phyloP scores from a whole-genome alignment of 768 basidiomycete genomes.

The Daedaleopsis sinensis region DNA sequence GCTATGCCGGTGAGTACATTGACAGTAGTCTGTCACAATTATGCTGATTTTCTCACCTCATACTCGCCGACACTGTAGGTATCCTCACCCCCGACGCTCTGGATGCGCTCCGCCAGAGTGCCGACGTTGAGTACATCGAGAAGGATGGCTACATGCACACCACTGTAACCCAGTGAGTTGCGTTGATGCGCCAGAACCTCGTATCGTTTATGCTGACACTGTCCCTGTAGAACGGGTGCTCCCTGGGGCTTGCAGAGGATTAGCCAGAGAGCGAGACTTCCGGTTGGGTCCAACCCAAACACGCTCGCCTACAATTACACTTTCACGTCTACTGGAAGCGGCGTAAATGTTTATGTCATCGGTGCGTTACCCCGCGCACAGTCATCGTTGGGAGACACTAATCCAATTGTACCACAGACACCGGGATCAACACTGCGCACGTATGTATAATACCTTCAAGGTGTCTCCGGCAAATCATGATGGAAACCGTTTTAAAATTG shows the following conservation, averaged over 20 bases:
- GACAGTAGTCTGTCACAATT: not conserved
- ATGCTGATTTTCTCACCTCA: not conserved
- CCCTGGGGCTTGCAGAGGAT: not conserved
- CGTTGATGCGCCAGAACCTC: too few relatives aligned
- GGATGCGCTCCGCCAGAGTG: conserved; percentile 21
- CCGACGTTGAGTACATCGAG: conserved; percentile 25
- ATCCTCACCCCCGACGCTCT: conserved; percentile 17
- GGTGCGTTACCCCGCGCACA: not conserved
- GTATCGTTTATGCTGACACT: not conserved
- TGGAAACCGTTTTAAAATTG: too few relatives aligned
- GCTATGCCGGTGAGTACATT: conserved; percentile 27
- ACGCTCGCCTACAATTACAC: not conserved
- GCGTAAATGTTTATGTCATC: not conserved
- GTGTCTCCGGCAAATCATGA: too few relatives aligned
- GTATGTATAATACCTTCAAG: not conserved
- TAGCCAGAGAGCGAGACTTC: not conserved
- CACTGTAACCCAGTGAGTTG: conserved; percentile 17
- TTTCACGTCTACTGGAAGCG: not conserved
- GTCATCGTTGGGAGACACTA: not conserved
- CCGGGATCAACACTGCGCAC: not conserved
- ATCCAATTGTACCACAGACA: not conserved
- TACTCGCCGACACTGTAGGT: conserved; percentile 2
- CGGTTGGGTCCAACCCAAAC: not conserved
- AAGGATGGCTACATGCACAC: conserved; percentile 23
- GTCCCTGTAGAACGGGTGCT: not conserved